Evolutionary conservation across 257 asterid genomes (phyloP).

Genomic region (Coffea eugenioides): DNA sequence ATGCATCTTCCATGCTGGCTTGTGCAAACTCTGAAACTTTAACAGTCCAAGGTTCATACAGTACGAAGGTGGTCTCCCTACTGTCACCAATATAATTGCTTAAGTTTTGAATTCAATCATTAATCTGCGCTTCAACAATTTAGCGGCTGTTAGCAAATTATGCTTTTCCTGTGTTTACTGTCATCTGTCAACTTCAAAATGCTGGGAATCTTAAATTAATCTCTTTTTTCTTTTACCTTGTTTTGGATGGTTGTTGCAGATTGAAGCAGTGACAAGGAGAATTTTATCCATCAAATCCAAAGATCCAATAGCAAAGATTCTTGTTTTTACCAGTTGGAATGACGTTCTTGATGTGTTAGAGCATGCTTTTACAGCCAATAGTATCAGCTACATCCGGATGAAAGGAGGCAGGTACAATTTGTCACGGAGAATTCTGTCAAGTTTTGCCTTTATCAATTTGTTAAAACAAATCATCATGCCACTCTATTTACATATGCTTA

Average conservation of each 20-base stretch:
- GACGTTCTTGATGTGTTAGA: slow-evolving; percentile 97
- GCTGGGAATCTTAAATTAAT: background rate
- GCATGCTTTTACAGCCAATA: slow-evolving; percentile 80
- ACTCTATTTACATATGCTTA: background rate
- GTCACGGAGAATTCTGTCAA: background rate
- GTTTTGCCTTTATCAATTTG: background rate
- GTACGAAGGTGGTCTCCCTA: slow-evolving; percentile 69
- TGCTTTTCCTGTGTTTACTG: slow-evolving; percentile 7
- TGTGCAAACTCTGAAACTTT: slow-evolving; percentile 56
- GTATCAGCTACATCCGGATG: slow-evolving; percentile 78
- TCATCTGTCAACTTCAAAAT: background rate
- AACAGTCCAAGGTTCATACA: slow-evolving; percentile 81
- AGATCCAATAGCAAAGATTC: slow-evolving; percentile 62
- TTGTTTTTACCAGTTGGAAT: slow-evolving; percentile 92
- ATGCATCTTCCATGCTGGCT: slow-evolving; percentile 23
- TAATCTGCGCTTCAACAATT: background rate
- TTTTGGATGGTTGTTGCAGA: slow-evolving; percentile 41
- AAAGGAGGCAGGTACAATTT: slow-evolving; percentile 88
- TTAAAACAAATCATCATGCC: background rate
- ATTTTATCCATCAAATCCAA: slow-evolving; percentile 67
- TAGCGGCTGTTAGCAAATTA: background rate
- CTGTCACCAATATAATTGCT: background rate
- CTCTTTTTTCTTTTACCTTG: slow-evolving; percentile 10
- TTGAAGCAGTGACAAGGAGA: slow-evolving; percentile 92
- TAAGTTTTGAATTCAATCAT: background rate